Base-by-base conservation (phyloP, 306 rosid species). In the Prunus mongolica region DNA sequence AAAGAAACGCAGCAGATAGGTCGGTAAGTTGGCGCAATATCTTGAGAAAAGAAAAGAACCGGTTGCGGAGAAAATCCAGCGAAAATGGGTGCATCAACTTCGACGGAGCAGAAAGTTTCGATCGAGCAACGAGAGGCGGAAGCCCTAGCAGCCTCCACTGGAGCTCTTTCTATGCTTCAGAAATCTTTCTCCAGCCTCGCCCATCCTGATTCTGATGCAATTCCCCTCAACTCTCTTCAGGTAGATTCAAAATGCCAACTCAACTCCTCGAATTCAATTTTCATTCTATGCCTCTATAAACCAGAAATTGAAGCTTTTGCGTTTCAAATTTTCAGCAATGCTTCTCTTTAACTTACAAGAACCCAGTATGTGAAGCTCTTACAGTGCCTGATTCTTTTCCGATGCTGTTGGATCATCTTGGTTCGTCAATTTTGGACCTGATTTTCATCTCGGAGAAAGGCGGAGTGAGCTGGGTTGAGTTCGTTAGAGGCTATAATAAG, bases 81-180 rank as follows among this genome's bases (percentile, higher is more conserved):
- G 52, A 75, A 24, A 72, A 90, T 92, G 98, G 98, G 97, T 58
- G 95, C 92, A 25, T 88, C 98, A 24, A 61, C 78, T n/a, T 95
- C 98, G 57, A 67, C 89, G 62, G 90, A 80, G 83, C 84, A 84
- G 57, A 64, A 32, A 19, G 74, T 80, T 24, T 64, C 96, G 65
- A 32, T 61, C 67, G 96, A 95, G 18, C 97, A 89, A 74, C 79
- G 76, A 14, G 95, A 89, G 69, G 92, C 76, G 16, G 98, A 95
- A 81, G 14, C 71, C 66, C 66, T 84, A 38, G 96, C 97, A 10
- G 78, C 90, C 45, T 90, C 97, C 56, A 82, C 82, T 13, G 97
- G 98, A 54, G 93, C 90, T 85, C 96, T 95, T 65, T 90, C 93
- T 13, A 28, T 87, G 73, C 97, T 95, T 74, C 88, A 88, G 62